phyloP scores from a whole-genome alignment of 139 green algal genomes.

The Penium margaritaceum region DNA sequence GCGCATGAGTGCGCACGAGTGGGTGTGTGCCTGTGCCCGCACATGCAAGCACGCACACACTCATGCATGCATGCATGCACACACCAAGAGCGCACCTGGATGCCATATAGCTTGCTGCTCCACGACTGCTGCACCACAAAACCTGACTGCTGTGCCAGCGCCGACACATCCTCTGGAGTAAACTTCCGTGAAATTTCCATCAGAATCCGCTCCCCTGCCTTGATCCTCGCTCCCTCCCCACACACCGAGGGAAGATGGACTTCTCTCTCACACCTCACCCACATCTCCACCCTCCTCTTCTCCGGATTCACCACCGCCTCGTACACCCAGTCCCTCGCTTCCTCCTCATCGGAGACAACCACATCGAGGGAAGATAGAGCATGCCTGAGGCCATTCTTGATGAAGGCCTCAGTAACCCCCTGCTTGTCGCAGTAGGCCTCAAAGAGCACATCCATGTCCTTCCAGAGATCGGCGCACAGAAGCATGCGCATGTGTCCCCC shows the following conservation, averaged over 20 bases:
- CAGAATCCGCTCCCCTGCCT: conserved; percentile 50
- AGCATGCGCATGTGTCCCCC: background rate
- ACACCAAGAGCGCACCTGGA: too few relatives aligned
- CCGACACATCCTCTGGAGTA: conserved; percentile 32
- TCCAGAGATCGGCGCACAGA: conserved; percentile 54
- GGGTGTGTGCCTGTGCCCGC: too few relatives aligned
- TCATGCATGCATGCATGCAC: conserved; percentile 4
- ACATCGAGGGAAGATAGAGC: conserved; percentile 18
- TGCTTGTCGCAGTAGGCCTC: conserved; percentile 55
- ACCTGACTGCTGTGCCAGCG: conserved; percentile 34
- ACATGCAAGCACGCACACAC: too few relatives aligned
- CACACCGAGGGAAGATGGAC: background rate
- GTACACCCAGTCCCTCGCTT: conserved; percentile 30
- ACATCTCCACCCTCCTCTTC: conserved; percentile 36
- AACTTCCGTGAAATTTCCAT: conserved; percentile 66
- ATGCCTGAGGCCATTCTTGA: conserved; percentile 53
- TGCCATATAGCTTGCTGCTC: conserved; percentile 30
- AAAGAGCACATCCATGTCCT: conserved; percentile 49
- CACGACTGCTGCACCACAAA: conserved; percentile 38
- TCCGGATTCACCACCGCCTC: conserved; percentile 38
- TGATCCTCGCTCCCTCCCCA: background rate
- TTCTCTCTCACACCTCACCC: background rate
- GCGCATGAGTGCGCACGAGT: too few relatives aligned
- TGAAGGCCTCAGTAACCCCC: conserved; percentile 59
- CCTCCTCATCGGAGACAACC: conserved; percentile 5